These are phyloP conservation scores for Volvox africanus DNA, from an alignment of 139 green algal genomes.

Conservation along the genomic window DNA sequence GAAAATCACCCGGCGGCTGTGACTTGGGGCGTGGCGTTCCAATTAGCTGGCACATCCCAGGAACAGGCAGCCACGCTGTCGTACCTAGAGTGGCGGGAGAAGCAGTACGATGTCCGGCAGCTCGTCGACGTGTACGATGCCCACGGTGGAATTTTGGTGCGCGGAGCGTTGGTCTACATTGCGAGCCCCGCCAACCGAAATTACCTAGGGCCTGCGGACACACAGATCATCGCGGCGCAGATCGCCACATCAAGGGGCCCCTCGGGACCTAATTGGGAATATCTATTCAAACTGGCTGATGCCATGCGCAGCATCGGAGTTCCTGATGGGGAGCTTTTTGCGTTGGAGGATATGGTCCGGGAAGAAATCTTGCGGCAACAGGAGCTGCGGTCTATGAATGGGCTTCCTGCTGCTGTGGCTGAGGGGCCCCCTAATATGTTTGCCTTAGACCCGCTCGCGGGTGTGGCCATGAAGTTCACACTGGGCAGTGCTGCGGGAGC, in stretches of 20 bases:
- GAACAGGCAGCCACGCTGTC: conserved; percentile 64
- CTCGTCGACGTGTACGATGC: conserved; percentile 59
- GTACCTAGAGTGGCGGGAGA: conserved; percentile 87
- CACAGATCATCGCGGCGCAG: conserved; percentile 69
- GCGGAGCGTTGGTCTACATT: conserved; percentile 66
- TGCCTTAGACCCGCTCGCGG: too few species aligned
- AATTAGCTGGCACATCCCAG: conserved; percentile 59
- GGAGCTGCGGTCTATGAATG: too few species aligned
- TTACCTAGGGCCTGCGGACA: conserved; percentile 69
- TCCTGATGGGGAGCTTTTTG: conserved; percentile 29
- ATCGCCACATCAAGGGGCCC: conserved; percentile 70
- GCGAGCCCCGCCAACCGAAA: conserved; percentile 73
- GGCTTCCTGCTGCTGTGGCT: too few species aligned
- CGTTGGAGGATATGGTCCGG: conserved; percentile 23
- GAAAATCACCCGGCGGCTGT: conserved; percentile 16
- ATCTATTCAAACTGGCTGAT: conserved; percentile 73
- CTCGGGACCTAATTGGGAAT: conserved; percentile 80
- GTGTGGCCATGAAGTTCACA: too few species aligned
- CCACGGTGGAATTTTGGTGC: neutral
- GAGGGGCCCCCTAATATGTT: too few species aligned
- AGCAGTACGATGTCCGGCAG: conserved; percentile 85
- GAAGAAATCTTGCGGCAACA: neutral
- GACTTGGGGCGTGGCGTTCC: conserved; percentile 72
- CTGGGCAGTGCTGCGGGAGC: too few species aligned
- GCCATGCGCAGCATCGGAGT: conserved; percentile 57